Conservation (phyloP, 768 basidiomycete species). For the Favolaschia claudopus region DNA sequence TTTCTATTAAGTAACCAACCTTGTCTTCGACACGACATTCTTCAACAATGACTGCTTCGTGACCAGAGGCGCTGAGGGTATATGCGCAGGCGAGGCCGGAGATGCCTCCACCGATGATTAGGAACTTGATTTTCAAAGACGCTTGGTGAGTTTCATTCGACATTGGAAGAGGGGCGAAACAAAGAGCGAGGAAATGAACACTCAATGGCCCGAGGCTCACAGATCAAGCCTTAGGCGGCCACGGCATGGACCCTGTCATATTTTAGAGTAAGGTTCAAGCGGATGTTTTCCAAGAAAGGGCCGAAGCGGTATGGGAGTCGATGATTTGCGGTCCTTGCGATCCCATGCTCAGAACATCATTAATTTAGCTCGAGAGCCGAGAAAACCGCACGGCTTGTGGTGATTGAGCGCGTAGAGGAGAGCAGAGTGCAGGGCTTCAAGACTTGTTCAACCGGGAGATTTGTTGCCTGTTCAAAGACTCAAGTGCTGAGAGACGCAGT, state of each 20-base stretch:
- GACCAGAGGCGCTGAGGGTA: slow-evolving; percentile 31
- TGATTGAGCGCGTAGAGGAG: no score
- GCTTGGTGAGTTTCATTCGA: no score
- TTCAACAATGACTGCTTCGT: slow-evolving; percentile 16
- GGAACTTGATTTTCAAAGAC: slow-evolving; percentile 35
- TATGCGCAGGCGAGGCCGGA: slow-evolving; percentile 42
- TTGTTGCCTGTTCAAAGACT: no score
- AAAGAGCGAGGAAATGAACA: no score
- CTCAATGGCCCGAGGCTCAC: no score
- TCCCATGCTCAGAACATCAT: background rate
- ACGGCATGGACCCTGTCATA: background rate
- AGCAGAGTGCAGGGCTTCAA: no score
- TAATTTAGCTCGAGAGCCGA: background rate
- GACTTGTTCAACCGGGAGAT: no score
- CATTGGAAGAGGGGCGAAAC: no score
- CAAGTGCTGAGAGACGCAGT: no score
- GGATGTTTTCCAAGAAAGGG: background rate
- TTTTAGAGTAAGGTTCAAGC: background rate
- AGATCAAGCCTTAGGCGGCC: background rate
- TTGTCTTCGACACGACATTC: background rate
- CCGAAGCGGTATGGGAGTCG: slow-evolving; percentile 4
- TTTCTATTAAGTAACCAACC: background rate
- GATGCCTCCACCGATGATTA: slow-evolving; percentile 45
- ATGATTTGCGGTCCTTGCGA: no score
- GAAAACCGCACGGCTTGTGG: no score